Evolutionary conservation across 805 yeast genomes (phyloP), one percentile per base, ranked within the genome.

Genomic region (Schwanniomyces vanrijiae): DNA sequence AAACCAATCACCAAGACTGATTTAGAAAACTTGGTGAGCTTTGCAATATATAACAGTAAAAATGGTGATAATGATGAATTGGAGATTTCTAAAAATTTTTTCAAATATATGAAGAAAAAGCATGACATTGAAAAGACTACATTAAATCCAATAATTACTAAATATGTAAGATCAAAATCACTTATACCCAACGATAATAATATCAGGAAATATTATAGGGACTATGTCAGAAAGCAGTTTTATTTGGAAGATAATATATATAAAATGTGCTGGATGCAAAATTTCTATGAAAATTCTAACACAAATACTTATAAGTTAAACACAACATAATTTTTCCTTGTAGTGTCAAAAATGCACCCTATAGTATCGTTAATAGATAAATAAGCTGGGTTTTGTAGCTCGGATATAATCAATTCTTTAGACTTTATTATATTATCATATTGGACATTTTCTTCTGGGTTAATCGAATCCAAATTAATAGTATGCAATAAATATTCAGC

Each of bases 281-380:
- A 65, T 42, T 61, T 58, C 42, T 65, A 61, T 51, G 60, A 55
- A 34, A 54, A 53, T 28, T 5, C 39, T 37, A n/a, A 42, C 24
- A 20, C 45, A 37, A 25, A 34, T 45, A 18, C 20, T 40, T 40
- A 42, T 29, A 51, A 35, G 31, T 62, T 63, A 31, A 76, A 59
- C 13, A 75, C 65, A 22, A 62, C 51, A 52, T 75, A 77, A 43
- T 69, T 65, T 49, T 68, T 73, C 42, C 60, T 70, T 21, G 69
- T 56, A 7, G 58, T 51, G 50, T 76, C 81, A 29, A 78, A 49
- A 13, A 79, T 48, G 48, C 77, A 72, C 5, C 73, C 77, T 37
- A 64, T 58, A 0, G 61, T 48, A 5, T 62, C 49, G 47, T 66
- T 73, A n/a, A 69, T 50, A 0, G 74, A 55, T 37, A 76, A 33